Base-by-base conservation (phyloP, 805 yeast species). In the Teunomyces stri region DNA sequence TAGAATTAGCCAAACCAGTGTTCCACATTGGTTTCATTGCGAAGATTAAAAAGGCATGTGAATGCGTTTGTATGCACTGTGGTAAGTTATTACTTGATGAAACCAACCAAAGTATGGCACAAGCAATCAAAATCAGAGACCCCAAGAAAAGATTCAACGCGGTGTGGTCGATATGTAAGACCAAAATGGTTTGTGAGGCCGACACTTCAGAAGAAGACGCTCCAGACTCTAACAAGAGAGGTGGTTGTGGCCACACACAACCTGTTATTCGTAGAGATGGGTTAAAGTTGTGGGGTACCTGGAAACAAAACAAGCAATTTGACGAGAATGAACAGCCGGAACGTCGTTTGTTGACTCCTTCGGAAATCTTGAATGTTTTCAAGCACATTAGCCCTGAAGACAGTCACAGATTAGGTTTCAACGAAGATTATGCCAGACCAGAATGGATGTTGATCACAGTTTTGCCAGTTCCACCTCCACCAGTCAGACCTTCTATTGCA, bases 381-480 rank as follows among this genome's bases (percentile, higher is more conserved):
- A 89, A 85, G 68, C 98, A 90, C 66, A 94, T 94, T 45, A 81
- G 89, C 33, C 76, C 87, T 13, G 87, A 86, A 60, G 99, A 94
- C 64, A 83, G 96, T 52, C 75, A 68, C 40, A 82, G 80, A 56
- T 66, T 94, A 51, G 99, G 99, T 4, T 85, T 94, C 70, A 89
- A 87, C 62, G 95, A 90, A 64, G 97, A 94, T 64, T 94, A 89
- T 61, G 94, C 99, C 1, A 85, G 99, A 59, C 99, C 99, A 2
- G 99, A 94, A 71, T 94, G 99, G 99, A 82, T 94, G 84, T 78
- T 94, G 51, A 81, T 94, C 56, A 90, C 98, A 1, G 98, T 94
- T n/a, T 76, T 94, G 60, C 99, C 99, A 1, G 99, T 94, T 15
- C 99, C 99, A 38, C 99, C 99, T 44, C 99, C 99, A 52, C 98